A percentile compares a stretch with the other conserved stretches of the same genome.
Evolutionary conservation across 1,284 basidiomycete species (phyloP).

Genomic region (Fomitopsis schrenkii): DNA sequence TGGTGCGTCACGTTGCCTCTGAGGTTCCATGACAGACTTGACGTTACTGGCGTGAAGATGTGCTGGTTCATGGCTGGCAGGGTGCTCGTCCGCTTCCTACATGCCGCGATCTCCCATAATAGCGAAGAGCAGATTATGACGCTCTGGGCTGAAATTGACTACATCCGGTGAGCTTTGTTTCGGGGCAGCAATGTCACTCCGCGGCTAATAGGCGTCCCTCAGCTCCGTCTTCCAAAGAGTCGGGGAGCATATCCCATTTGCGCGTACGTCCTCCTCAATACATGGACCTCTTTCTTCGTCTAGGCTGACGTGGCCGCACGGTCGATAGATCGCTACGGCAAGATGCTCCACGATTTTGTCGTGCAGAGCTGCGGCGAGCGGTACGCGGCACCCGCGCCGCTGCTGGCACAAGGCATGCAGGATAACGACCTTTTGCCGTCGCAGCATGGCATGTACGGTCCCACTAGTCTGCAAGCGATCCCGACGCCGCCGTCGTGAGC

Average conservation of each 20-base stretch:
- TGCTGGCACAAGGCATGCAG: not conserved
- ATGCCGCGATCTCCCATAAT: conserved; percentile 51
- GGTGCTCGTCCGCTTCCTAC: conserved; percentile 60
- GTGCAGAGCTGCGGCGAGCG: conserved; percentile 28
- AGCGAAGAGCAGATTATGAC: conserved; percentile 49
- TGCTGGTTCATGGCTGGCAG: conserved; percentile 66
- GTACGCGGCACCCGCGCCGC: conserved; percentile 12
- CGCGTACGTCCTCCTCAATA: conserved; percentile 32
- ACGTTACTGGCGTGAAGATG: conserved; percentile 37
- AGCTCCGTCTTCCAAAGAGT: conserved; percentile 59
- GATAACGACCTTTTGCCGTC: not conserved
- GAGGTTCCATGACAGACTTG: not conserved
- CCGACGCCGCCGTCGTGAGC: conserved; percentile 2
- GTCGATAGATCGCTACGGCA: conserved; percentile 53
- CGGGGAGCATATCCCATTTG: conserved; percentile 61
- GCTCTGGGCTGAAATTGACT: conserved; percentile 57
- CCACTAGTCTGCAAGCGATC: not conserved
- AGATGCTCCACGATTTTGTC: conserved; percentile 51
- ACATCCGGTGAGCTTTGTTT: conserved; percentile 49
- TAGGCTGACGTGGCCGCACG: not conserved
- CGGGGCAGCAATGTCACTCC: not conserved
- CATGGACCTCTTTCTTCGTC: not conserved
- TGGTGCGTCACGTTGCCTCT: conserved; percentile 33
- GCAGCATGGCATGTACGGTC: not conserved
- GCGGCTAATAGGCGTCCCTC: not conserved